These are phyloP conservation scores for Phaseolus lunatus DNA, from an alignment of 306 rosid species.

Conservation along the genomic window DNA sequence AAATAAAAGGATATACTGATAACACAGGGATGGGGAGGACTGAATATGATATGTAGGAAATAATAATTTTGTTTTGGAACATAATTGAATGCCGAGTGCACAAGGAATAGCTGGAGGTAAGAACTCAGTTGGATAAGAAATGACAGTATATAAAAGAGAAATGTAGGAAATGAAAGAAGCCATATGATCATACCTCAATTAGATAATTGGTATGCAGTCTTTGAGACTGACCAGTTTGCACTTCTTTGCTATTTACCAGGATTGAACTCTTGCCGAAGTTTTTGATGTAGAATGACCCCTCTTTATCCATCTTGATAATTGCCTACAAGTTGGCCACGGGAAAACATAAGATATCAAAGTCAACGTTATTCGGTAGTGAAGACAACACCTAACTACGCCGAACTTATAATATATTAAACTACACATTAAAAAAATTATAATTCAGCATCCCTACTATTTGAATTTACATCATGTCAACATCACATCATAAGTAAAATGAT, in stretches of 20 bases:
- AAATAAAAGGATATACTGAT: not conserved
- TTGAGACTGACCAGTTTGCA: conserved; percentile 69
- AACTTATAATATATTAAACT: conserved; percentile 11
- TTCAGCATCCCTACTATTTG: not conserved
- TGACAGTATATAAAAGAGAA: not conserved
- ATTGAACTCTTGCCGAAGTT: conserved; percentile 80
- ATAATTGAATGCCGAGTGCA: not conserved
- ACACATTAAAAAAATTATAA: not conserved
- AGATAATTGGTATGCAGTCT: conserved; percentile 71
- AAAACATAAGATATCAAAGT: conserved; percentile 26
- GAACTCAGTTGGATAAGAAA: conserved; percentile 5
- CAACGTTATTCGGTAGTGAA: conserved; percentile 38
- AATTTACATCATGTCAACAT: not conserved
- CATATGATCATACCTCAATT: conserved; percentile 75
- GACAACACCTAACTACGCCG: conserved; percentile 7
- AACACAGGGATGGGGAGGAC: not conserved
- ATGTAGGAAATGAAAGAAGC: conserved; percentile 4
- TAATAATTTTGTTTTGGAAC: not conserved
- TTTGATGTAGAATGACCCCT: conserved; percentile 75
- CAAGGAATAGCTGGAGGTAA: not conserved
- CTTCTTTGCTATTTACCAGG: conserved; percentile 77
- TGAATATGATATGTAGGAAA: not conserved
- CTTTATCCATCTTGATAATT: conserved; percentile 74
- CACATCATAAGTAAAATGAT: conserved; percentile 35
- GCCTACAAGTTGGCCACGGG: conserved; percentile 61